These are phyloP conservation scores for Globisporangium solare DNA, from an alignment of 352 stramenopile species.

Conservation along the genomic window DNA sequence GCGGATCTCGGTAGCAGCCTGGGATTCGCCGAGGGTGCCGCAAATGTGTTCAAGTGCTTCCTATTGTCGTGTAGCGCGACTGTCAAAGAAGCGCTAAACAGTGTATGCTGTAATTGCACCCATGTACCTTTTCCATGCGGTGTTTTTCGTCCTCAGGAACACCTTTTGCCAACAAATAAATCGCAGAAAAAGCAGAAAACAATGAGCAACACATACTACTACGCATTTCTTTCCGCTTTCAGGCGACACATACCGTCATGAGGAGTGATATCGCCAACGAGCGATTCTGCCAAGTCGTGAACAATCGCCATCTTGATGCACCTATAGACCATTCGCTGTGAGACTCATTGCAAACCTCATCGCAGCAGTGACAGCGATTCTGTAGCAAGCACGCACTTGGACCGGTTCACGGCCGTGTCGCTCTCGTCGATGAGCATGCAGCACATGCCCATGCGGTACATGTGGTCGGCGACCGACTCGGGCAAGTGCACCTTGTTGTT, in stretches of 20 bases:
- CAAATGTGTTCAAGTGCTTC: constrained; percentile 73
- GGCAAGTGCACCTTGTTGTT: constrained; percentile 84
- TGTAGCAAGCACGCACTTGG: constrained; percentile 33
- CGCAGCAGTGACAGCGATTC: too few species aligned
- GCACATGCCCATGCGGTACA: constrained; percentile 91
- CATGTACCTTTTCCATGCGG: constrained; percentile 72
- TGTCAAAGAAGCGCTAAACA: too few species aligned
- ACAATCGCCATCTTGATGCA: constrained; percentile 92
- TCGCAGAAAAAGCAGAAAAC: neutral
- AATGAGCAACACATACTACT: too few species aligned
- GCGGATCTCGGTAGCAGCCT: constrained; percentile 57
- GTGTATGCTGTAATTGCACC: neutral
- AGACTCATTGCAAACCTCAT: neutral
- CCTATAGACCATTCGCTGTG: constrained; percentile 18
- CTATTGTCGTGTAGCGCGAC: constrained; percentile 10
- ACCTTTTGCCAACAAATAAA: constrained; percentile 25
- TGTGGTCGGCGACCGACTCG: constrained; percentile 93
- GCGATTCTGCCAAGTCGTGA: constrained; percentile 90
- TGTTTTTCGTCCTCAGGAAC: constrained; percentile 90
- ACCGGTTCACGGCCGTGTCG: constrained; percentile 58
- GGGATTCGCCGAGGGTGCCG: constrained; percentile 42
- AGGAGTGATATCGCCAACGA: constrained; percentile 93
- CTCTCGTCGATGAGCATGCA: constrained; percentile 84
- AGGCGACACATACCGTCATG: constrained; percentile 57
- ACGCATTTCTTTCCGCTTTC: neutral